Conservation (phyloP, 331 rosid genomes). For the Spiraea crenata region DNA sequence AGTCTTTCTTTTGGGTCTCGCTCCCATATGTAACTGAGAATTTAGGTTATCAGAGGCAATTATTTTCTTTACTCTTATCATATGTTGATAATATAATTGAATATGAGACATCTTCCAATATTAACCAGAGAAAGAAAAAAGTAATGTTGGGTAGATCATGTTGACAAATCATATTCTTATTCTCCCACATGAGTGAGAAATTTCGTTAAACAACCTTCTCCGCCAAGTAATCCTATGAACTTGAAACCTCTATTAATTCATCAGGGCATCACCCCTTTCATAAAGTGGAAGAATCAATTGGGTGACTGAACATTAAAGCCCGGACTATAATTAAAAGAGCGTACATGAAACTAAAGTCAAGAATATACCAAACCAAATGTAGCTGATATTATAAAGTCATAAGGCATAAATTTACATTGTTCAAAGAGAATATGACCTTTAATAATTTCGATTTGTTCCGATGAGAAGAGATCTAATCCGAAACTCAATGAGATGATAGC, state of each 20-base stretch:
- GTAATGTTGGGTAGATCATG: neutral
- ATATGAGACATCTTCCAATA: no score
- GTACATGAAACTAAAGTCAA: neutral
- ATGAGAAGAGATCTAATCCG: neutral
- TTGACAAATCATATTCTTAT: constrained; percentile 10
- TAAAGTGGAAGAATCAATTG: neutral
- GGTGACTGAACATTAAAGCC: neutral
- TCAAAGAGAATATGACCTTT: constrained; percentile 1
- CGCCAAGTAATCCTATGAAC: neutral
- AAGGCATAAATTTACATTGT: constrained; percentile 7
- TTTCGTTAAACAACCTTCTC: neutral
- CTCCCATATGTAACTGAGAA: no score
- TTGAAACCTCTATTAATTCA: neutral
- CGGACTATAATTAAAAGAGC: neutral
- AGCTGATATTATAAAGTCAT: neutral
- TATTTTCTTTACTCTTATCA: no score
- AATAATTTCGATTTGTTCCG: neutral
- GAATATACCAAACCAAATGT: neutral
- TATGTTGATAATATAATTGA: no score
- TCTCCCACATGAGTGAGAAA: neutral
- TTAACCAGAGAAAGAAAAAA: no score
- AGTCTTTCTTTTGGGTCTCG: no score
- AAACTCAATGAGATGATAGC: constrained; percentile 23
- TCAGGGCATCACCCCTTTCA: constrained; percentile 3
- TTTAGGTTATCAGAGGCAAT: no score